Conservation (phyloP, 1,284 basidiomycete genomes). For the Ustilago xerochloae region DNA sequence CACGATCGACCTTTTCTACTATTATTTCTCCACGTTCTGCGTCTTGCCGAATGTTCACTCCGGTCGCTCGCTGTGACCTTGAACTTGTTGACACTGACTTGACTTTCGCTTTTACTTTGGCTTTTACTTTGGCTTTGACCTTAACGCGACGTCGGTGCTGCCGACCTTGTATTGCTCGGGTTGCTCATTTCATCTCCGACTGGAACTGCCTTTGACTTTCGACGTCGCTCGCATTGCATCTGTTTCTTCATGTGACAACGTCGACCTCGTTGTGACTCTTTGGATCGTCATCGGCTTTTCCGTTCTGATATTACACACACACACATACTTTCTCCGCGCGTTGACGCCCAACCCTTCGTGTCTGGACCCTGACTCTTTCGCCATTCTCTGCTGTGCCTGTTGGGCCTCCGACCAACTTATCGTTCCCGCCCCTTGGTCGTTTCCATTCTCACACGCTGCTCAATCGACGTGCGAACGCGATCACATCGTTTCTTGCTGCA, state of each 20-base stretch:
- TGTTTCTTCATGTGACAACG: not conserved
- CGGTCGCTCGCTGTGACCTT: too few relatives aligned
- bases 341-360: not conserved
- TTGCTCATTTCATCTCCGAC: not conserved
- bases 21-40: not conserved
- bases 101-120: not conserved
- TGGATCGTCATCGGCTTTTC: not conserved
- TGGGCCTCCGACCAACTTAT: not conserved
- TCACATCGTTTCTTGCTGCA: too few relatives aligned
- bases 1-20: not conserved
- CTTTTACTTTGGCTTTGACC: not conserved
- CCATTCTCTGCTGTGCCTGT: not conserved
- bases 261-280: too few relatives aligned
- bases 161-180: not conserved
- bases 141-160: not conserved
- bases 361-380: slow-evolving; percentile 11
- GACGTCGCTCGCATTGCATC: not conserved
- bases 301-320: not conserved
- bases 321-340: not conserved
- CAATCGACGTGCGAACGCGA: too few relatives aligned
- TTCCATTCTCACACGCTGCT: not conserved
- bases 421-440: not conserved
- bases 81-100: too few relatives aligned
- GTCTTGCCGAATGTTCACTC: too few relatives aligned
- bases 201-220: not conserved